Percentiles rank a stretch among this genome's conserved stretches.
phyloP scores from a whole-genome alignment of 2,329 filamentous ascomycete genomes.

The Neonectria magnoliae region DNA sequence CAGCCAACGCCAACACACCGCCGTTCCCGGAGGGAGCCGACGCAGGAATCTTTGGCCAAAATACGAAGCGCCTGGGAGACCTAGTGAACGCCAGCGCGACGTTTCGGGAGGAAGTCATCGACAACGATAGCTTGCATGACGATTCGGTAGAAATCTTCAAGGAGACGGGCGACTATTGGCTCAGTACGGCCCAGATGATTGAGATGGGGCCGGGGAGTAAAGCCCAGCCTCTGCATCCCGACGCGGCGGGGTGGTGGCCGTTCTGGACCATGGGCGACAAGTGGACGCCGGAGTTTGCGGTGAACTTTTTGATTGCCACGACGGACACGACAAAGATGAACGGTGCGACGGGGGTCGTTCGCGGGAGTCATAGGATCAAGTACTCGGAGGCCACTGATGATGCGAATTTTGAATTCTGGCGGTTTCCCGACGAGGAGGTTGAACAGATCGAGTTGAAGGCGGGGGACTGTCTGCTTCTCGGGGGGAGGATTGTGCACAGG shows the following conservation, averaged over 20 bases:
- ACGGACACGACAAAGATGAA: background rate
- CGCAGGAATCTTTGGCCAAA: background rate
- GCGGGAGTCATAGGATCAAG: background rate
- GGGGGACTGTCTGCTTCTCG: background rate
- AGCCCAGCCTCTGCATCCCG: background rate
- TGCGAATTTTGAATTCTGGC: background rate
- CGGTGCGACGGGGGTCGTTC: background rate
- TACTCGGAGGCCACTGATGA: background rate
- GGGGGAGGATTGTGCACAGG: background rate
- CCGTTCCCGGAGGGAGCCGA: too few relatives aligned
- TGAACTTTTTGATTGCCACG: background rate
- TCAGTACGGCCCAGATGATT: background rate
- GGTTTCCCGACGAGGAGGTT: too few relatives aligned
- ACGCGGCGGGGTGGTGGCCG: background rate
- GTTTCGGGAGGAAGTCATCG: background rate
- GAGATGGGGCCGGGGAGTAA: background rate
- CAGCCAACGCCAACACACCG: too few relatives aligned
- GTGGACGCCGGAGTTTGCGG: background rate
- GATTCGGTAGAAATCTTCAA: background rate
- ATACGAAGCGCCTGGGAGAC: background rate
- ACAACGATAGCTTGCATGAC: background rate
- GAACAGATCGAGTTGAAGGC: background rate
- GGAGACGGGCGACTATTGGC: background rate
- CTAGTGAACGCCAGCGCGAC: background rate
- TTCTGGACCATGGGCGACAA: background rate